A percentile compares a stretch with the other conserved stretches of the same genome.
Conservation (phyloP, 1,284 basidiomycete species). For the Moesziomyces parantarcticus region DNA sequence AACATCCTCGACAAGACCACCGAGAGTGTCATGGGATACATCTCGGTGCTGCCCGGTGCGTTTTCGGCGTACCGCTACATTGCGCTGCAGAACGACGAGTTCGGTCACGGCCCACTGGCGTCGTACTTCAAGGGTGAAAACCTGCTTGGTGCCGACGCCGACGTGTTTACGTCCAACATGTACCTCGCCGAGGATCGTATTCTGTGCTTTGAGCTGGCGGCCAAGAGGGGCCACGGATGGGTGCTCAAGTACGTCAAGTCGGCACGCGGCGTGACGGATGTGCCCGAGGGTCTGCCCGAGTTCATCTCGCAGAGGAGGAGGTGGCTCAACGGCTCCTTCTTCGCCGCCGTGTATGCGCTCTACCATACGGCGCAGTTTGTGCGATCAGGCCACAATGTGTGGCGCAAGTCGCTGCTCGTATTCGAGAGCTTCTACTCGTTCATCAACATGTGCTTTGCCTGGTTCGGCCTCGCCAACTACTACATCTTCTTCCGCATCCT, state of each 20-base stretch:
- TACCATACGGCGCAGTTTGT: constrained; percentile 83
- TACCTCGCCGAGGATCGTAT: constrained; percentile 78
- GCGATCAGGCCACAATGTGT: constrained; percentile 82
- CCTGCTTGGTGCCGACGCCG: constrained; percentile 86
- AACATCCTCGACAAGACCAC: constrained; percentile 67
- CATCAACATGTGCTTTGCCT: constrained; percentile 87
- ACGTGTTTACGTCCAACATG: constrained; percentile 86
- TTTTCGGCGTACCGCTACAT: constrained; percentile 76
- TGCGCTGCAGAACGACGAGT: constrained; percentile 86
- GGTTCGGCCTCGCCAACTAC: constrained; percentile 91
- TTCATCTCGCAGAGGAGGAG: constrained; percentile 92
- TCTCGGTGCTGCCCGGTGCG: constrained; percentile 59
- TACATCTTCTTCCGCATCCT: constrained; percentile 96
- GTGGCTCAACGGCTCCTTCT: constrained; percentile 90
- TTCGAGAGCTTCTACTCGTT: constrained; percentile 87
- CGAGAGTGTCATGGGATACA: constrained; percentile 66
- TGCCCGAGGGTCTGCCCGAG: constrained; percentile 91
- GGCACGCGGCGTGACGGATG: constrained; percentile 92
- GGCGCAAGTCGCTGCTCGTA: constrained; percentile 80
- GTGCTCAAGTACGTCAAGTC: constrained; percentile 95
- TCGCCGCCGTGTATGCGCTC: constrained; percentile 77
- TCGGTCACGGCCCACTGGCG: constrained; percentile 86
- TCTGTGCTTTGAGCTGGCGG: constrained; percentile 90
- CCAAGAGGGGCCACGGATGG: constrained; percentile 90
- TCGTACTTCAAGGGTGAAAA: constrained; percentile 98